Conservation (phyloP, 352 stramenopile genomes). For the Halophytophthora polymorphica region DNA sequence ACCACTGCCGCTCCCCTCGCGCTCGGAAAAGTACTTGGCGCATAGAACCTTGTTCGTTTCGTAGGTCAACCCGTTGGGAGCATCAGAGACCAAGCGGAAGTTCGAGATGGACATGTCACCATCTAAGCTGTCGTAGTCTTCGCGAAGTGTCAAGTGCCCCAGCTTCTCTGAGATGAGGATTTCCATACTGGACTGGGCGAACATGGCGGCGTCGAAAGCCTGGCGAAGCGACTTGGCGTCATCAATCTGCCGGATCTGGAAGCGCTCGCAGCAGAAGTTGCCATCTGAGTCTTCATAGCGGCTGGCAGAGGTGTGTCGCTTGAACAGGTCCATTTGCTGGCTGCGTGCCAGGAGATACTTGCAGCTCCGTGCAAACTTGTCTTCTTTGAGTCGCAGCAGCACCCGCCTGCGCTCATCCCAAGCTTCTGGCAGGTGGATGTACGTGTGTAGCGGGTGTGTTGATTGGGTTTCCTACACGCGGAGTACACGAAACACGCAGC, state of each 20-base stretch:
- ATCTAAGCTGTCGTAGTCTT: slow-evolving; percentile 32
- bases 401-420: slow-evolving; percentile 15
- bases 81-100: slow-evolving; percentile 21
- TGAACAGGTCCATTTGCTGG: slow-evolving; percentile 11
- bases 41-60: slow-evolving; percentile 28
- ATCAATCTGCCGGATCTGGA: slow-evolving; percentile 21
- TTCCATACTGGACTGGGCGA: slow-evolving; percentile 26
- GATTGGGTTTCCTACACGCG: slow-evolving; percentile 7
- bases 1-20: background rate
- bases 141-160: slow-evolving; percentile 23
- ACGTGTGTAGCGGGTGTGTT: slow-evolving; percentile 9
- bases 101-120: slow-evolving; percentile 16
- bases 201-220: slow-evolving; percentile 23
- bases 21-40: slow-evolving; percentile 18
- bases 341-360: slow-evolving; percentile 15
- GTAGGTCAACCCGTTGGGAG: slow-evolving; percentile 6
- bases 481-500: too few relatives aligned
- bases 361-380: slow-evolving; percentile 7
- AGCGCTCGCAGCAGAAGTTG: slow-evolving; percentile 13
- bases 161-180: slow-evolving; percentile 30
- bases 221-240: slow-evolving; percentile 18
- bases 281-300: slow-evolving; percentile 13
- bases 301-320: slow-evolving; percentile 14
- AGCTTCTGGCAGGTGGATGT: slow-evolving; percentile 10
- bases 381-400: slow-evolving; percentile 16